A percentile compares a stretch with the other conserved stretches of the same genome.
Conservation (phyloP, 202 grass and related monocot species). For the Digitaria exilis region DNA sequence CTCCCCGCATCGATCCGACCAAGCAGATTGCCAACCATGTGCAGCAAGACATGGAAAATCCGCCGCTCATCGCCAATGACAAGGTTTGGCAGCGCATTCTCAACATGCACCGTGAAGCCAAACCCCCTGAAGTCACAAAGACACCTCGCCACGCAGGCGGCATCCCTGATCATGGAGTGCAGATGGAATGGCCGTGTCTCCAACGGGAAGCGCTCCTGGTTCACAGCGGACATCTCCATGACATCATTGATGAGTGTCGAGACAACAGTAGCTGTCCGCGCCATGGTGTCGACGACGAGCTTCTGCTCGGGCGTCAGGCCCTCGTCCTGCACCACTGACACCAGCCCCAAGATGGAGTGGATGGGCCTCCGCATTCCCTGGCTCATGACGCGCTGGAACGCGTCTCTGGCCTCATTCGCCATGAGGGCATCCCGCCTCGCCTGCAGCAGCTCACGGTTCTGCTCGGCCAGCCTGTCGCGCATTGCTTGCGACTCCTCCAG, state of each 20-base stretch:
- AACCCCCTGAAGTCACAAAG: constrained; percentile 72
- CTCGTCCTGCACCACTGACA: constrained; percentile 72
- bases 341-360: constrained; percentile 63
- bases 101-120: constrained; percentile 54
- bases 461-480: constrained; percentile 60
- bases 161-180: constrained; percentile 67
- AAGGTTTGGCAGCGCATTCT: constrained; percentile 51
- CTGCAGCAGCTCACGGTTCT: constrained; percentile 67
- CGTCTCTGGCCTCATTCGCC: constrained; percentile 71
- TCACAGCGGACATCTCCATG: constrained; percentile 62
- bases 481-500: constrained; percentile 70
- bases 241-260: constrained; percentile 74
- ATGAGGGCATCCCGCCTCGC: constrained; percentile 55
- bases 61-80: constrained; percentile 71
- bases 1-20: constrained; percentile 34
- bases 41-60: constrained; percentile 79
- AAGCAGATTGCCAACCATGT: constrained; percentile 72
- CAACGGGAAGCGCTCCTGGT: constrained; percentile 56
- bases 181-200: constrained; percentile 59
- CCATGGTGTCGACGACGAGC: constrained; percentile 52
- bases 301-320: constrained; percentile 50
- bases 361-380: constrained; percentile 67
- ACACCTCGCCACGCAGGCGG: constrained; percentile 51
- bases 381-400: constrained; percentile 72
- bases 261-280: constrained; percentile 57